Base-by-base conservation (phyloP, 371 early-diverging fungal species). In the Mucor piriformis region DNA sequence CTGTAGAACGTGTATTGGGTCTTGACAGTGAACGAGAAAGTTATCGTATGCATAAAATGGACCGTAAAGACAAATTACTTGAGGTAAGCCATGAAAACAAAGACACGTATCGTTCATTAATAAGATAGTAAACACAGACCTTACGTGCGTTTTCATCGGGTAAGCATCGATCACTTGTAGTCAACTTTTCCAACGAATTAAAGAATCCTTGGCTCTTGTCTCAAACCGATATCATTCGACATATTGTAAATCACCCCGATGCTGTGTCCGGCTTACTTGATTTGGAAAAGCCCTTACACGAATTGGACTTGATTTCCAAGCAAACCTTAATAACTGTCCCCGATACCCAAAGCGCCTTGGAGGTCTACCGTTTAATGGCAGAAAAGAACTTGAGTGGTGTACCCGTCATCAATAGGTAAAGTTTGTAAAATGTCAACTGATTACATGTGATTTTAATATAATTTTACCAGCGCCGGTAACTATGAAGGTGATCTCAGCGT, bases 1-100 rank as follows among this genome's bases (percentile, higher is more conserved):
- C 76, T 3, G 72, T 86, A 38, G 86, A 86, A 59, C 60, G 63
- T n/a, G 84, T 83, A 0, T 70, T 86, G 65, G 79, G 82, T 2
- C 66, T 86, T 7, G 86, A 86, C 51, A 64, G 54, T 4, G 81
- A 83, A 23, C 74, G 77, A 58, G 86, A 86, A 62, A 81, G 82
- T 49, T 86, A 86, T 61, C 64, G 85, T 4, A 64, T 85, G 21
- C 72, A 76, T 52, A 73, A 79, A 54, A 59, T 74, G 3, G 81
- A 85, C 27, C 63, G 70, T n/a, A 65, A 73, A 24, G 85, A 83
- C 16, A 59, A 61, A 21, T 47, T 85, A 4, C 48, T 69, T 8
- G 72, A 69, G 53, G 82, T 73, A 68, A 64, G 48, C 11, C 7
- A 33, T 2, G n/a, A 34, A 21, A 6, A 50, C 11, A 16, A 25